phyloP scores from a whole-genome alignment of 345 rosid genomes.

The Erodium maritimum region DNA sequence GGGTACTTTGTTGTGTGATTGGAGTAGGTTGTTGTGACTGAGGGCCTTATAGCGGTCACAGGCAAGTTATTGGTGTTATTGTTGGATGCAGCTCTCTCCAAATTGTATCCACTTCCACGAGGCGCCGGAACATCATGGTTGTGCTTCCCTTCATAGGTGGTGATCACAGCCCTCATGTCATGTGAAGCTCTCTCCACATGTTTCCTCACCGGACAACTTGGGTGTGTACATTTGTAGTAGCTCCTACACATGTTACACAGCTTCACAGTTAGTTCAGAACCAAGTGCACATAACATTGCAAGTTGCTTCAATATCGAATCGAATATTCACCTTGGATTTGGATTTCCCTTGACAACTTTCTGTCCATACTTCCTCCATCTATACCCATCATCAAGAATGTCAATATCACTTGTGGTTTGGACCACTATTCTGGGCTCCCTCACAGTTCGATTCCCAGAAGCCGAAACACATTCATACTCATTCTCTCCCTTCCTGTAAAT shows the following conservation, averaged over 20 bases:
- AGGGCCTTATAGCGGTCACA: conserved; percentile 48
- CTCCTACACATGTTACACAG: conserved; percentile 38
- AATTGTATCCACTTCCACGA: conserved; percentile 57
- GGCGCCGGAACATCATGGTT: conserved; percentile 91
- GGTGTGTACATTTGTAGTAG: conserved; percentile 86
- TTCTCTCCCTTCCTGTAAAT: conserved; percentile 58
- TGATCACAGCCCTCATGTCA: conserved; percentile 72
- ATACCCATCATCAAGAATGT: conserved; percentile 90
- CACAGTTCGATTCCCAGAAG: conserved; percentile 57
- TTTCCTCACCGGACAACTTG: conserved; percentile 78
- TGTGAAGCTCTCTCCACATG: conserved; percentile 95
- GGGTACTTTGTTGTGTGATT: conserved; percentile 13
- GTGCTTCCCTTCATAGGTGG: conserved; percentile 94
- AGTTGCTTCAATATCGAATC: not conserved
- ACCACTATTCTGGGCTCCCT: conserved; percentile 88
- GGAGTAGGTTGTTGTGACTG: conserved; percentile 19
- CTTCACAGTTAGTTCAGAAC: not conserved
- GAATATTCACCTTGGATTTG: conserved; percentile 63
- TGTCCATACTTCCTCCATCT: conserved; percentile 98
- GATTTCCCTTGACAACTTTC: conserved; percentile 94
- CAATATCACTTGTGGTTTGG: conserved; percentile 90
- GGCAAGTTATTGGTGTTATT: conserved; percentile 12
- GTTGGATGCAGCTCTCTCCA: conserved; percentile 28
- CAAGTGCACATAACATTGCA: no score
- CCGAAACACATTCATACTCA: conserved; percentile 42